Conservation (phyloP, 2,329 filamentous ascomycete species). For the Rhynchosporium secalis region DNA sequence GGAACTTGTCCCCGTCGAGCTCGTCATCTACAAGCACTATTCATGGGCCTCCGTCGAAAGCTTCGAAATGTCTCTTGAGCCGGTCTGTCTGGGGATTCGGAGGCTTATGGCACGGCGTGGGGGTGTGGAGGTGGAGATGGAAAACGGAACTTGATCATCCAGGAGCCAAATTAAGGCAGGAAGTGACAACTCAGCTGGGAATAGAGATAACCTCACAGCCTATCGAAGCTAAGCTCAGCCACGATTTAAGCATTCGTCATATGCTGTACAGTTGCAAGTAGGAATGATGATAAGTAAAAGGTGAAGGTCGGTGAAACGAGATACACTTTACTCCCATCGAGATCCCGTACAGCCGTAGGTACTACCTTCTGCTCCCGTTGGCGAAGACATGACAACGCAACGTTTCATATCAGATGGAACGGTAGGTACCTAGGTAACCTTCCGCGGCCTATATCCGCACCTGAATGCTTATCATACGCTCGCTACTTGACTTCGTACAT, state of each 20-base stretch:
- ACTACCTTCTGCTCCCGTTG: neutral
- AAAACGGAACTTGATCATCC: neutral
- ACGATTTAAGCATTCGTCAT: neutral
- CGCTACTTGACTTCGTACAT: neutral
- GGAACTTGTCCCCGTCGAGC: neutral
- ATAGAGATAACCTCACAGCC: slow-evolving; percentile 1
- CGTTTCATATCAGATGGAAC: slow-evolving; percentile 4
- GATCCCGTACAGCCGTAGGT: neutral
- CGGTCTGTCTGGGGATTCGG: slow-evolving; percentile 9
- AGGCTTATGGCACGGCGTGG: slow-evolving; percentile 8
- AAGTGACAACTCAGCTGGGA: slow-evolving; percentile 5
- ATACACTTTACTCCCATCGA: neutral
- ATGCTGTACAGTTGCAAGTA: neutral
- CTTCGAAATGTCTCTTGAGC: slow-evolving; percentile 2
- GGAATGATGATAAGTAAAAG: neutral
- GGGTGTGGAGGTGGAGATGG: slow-evolving; percentile 10
- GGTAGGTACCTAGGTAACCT: neutral
- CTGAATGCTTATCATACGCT: neutral
- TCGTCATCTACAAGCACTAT: neutral
- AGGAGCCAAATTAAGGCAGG: neutral
- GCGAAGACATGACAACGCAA: neutral
- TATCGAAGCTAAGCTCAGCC: neutral
- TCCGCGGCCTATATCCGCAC: neutral
- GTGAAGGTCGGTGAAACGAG: neutral
- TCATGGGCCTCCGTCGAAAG: neutral